Evolutionary conservation across 495 filamentous ascomycete species (phyloP).

Genomic region (Aspergillus sclerotioniger): DNA sequence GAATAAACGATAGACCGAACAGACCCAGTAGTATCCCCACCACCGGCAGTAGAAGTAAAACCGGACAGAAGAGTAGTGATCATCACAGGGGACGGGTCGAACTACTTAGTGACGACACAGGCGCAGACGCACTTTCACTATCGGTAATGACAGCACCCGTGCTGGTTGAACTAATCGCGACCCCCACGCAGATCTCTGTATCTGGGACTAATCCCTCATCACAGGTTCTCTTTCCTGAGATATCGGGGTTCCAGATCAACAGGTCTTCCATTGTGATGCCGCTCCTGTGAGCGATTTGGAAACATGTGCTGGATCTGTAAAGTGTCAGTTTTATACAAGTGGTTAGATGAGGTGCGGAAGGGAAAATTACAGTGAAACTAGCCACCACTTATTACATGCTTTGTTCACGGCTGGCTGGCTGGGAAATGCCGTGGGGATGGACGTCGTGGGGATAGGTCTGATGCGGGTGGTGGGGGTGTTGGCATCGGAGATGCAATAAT

Average conservation of each 20-base stretch:
- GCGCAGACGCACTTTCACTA: not conserved
- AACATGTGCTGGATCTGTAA: not conserved
- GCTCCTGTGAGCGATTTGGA: not conserved
- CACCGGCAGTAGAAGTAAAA: no score
- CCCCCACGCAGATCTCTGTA: not conserved
- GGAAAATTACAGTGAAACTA: not conserved
- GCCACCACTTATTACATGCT: not conserved
- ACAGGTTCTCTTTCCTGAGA: not conserved
- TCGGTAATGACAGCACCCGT: not conserved
- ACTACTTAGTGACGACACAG: not conserved
- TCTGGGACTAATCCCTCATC: not conserved
- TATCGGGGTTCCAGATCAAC: not conserved
- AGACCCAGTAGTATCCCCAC: no score
- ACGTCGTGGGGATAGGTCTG: not conserved
- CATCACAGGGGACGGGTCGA: no score
- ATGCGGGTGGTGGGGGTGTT: not conserved
- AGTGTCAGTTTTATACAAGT: not conserved
- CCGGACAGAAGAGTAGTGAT: no score
- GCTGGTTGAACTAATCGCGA: not conserved
- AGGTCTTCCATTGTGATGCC: not conserved
- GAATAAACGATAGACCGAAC: no score
- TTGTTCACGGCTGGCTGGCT: not conserved
- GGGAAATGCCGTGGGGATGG: not conserved
- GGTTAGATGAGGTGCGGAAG: not conserved
- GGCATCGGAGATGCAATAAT: not conserved